Conservation (phyloP, 2,329 filamentous ascomycete genomes). For the Paraconiothyrium brasiliense region DNA sequence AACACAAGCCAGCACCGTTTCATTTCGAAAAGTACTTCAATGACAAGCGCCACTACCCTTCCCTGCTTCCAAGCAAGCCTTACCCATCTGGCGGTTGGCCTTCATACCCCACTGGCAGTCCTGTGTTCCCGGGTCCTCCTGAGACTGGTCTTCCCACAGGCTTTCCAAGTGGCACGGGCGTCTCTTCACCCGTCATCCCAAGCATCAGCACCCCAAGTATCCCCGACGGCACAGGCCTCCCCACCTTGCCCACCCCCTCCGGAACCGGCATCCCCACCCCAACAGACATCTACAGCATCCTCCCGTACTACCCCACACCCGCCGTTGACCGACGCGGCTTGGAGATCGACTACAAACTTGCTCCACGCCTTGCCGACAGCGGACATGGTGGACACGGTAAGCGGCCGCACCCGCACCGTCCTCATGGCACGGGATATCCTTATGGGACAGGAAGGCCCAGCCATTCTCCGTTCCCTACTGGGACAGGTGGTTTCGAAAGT, state of each 20-base stretch:
- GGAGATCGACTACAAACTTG: slow-evolving; percentile 21
- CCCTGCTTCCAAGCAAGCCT: background rate
- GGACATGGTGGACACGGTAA: background rate
- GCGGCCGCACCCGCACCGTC: background rate
- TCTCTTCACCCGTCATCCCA: background rate
- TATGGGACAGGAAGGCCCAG: background rate
- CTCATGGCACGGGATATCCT: slow-evolving; percentile 3
- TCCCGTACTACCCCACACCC: background rate
- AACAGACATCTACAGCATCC: background rate
- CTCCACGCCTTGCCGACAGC: slow-evolving; percentile 4
- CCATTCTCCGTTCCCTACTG: background rate
- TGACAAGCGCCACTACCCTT: background rate
- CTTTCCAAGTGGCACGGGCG: slow-evolving; percentile 5
- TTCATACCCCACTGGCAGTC: background rate
- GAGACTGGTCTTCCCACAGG: background rate
- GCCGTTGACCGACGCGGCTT: slow-evolving; percentile 8
- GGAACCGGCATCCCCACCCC: background rate
- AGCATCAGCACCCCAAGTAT: background rate
- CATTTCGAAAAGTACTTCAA: background rate
- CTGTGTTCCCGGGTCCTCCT: background rate
- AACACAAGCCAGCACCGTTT: slow-evolving; percentile 20
- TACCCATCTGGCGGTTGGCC: slow-evolving; percentile 2
- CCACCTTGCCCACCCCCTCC: background rate
- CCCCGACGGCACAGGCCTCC: background rate
- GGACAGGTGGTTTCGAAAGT: background rate